phyloP scores from a whole-genome alignment of 768 basidiomycete genomes.

The Austroboletus festivus region DNA sequence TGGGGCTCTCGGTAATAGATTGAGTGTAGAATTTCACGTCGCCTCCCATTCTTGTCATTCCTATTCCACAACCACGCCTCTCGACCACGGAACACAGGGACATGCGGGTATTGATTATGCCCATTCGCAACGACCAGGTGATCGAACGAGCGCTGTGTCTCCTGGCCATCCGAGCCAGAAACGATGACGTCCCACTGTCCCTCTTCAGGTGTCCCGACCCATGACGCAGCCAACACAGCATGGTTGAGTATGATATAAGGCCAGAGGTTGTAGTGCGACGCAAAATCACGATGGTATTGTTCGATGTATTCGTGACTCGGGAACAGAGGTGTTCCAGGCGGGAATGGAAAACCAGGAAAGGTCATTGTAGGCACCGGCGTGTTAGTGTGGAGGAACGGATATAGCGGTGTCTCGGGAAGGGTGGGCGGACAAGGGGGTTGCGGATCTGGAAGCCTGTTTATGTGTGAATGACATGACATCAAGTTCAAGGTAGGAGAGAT shows the following conservation, averaged over 20 bases:
- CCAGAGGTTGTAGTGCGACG: slow-evolving; percentile 37
- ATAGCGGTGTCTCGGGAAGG: slow-evolving; percentile 53
- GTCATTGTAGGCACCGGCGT: slow-evolving; percentile 58
- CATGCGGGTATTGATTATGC: slow-evolving; percentile 50
- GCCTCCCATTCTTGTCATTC: background rate
- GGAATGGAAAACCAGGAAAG: slow-evolving; percentile 53
- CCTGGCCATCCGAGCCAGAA: slow-evolving; percentile 15
- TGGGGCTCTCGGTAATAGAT: slow-evolving; percentile 51
- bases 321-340: slow-evolving; percentile 48
- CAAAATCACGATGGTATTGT: slow-evolving; percentile 46
- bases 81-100: slow-evolving; percentile 45
- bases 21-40: slow-evolving; percentile 47
- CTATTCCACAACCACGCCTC: slow-evolving; percentile 44
- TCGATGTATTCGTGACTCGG: slow-evolving; percentile 45
- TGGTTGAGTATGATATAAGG: slow-evolving; percentile 42
- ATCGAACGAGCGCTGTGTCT: slow-evolving; percentile 37
- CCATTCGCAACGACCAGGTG: slow-evolving; percentile 56
- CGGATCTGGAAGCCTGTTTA: slow-evolving; percentile 20
- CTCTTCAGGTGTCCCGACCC: slow-evolving; percentile 37
- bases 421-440: slow-evolving; percentile 37
- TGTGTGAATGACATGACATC: too few relatives aligned
- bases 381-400: slow-evolving; percentile 54
- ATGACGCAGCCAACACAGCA: slow-evolving; percentile 40
- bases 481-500: too few relatives aligned
- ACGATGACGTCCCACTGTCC: slow-evolving; percentile 48